Percentiles rank a stretch among this genome's conserved stretches.
Evolutionary conservation across 345 rosid genomes (phyloP).

Genomic region (Cardiospermum halicacabum): DNA sequence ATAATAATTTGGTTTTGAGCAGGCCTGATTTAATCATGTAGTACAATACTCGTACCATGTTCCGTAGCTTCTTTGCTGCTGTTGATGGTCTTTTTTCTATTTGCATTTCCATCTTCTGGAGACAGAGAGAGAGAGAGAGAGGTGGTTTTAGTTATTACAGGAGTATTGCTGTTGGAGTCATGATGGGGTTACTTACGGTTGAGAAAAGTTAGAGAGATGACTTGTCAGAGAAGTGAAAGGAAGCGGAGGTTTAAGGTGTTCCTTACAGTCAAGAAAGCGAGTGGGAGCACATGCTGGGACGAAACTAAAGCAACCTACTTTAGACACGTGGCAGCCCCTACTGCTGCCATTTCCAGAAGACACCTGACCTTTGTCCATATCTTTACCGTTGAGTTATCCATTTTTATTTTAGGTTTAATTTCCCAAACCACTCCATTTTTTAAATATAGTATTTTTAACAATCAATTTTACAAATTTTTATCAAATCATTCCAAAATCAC

Average conservation of each 20-base stretch:
- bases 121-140: conserved; percentile 16
- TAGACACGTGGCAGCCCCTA: conserved; percentile 19
- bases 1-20: conserved; percentile 47
- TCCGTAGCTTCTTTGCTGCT: conserved; percentile 54
- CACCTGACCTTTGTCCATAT: not conserved
- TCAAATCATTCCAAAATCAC: too few species aligned
- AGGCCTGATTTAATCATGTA: conserved; percentile 51
- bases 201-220: not conserved
- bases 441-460: too few species aligned
- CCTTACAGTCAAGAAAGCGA: not conserved
- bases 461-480: too few species aligned
- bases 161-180: too few species aligned
- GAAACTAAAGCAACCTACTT: conserved; percentile 26
- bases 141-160: too few species aligned
- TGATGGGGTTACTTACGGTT: not conserved
- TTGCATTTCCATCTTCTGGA: conserved; percentile 26
- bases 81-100: conserved; percentile 38
- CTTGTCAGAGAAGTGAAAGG: too few species aligned
- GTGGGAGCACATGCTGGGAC: not conserved
- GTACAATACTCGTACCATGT: conserved; percentile 39
- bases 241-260: not conserved
- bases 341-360: too few species aligned
- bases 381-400: conserved; percentile 2
- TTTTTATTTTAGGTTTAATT: too few species aligned
- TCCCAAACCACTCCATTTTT: too few species aligned